Percentiles rank a stretch among this genome's conserved stretches.
phyloP scores from a whole-genome alignment of 208 protist species.

The Tetramitus jugosus region DNA sequence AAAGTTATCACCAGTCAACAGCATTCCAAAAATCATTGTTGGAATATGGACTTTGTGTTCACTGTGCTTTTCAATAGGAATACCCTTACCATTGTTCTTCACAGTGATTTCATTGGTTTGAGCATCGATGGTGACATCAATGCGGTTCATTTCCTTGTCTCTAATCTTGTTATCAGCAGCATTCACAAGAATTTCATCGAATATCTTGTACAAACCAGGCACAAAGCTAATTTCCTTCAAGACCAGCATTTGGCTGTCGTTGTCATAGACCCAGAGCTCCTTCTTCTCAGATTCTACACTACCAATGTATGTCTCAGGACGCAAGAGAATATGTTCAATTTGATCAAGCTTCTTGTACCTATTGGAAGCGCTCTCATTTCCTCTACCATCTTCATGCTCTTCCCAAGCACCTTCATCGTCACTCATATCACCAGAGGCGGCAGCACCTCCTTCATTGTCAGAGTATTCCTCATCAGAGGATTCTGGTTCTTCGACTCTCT shows the following conservation, averaged over 20 bases:
- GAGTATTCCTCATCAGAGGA: too few relatives aligned
- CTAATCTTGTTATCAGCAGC: constrained; percentile 98
- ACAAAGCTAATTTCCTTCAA: constrained; percentile 85
- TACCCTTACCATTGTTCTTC: constrained; percentile 96
- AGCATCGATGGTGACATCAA: constrained; percentile 87
- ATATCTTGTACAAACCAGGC: constrained; percentile 99
- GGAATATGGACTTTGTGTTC: constrained; percentile 96
- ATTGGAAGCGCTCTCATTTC: too few relatives aligned
- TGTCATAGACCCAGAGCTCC: constrained; percentile 89
- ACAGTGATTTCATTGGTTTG: constrained; percentile 83
- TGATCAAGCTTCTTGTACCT: too few relatives aligned
- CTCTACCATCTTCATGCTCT: too few relatives aligned
- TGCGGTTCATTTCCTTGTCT: constrained; percentile 73
- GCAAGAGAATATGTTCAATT: constrained; percentile 95
- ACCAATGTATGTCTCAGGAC: constrained; percentile 99
- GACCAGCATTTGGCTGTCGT: constrained; percentile 75
- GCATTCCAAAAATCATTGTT: constrained; percentile 98
- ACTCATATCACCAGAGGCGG: too few relatives aligned
- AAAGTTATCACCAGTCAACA: constrained; percentile 98
- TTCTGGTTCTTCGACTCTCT: too few relatives aligned
- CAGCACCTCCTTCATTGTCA: too few relatives aligned
- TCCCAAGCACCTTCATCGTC: too few relatives aligned
- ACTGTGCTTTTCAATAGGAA: constrained; percentile 90
- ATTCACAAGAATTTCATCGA: constrained; percentile 99
- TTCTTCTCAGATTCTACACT: constrained; percentile 73